phyloP scores from a whole-genome alignment of 1,284 basidiomycete genomes.

The Sporisorium reilianum region DNA sequence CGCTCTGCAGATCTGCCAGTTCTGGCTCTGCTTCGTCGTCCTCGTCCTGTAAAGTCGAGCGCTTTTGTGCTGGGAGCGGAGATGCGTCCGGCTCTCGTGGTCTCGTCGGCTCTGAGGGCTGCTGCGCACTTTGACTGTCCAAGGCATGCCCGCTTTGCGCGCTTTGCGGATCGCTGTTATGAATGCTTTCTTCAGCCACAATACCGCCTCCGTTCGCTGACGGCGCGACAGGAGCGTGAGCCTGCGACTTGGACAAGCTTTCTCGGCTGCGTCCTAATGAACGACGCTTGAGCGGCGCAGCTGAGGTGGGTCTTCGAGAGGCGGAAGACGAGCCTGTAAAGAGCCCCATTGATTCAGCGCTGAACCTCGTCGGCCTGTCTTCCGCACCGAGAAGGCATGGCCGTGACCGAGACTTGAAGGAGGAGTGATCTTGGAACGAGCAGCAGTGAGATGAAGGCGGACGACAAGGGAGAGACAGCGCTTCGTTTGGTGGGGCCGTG shows the following conservation, averaged over 20 bases:
- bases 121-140: neutral
- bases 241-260: neutral
- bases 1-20: conserved; percentile 28
- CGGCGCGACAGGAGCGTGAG: neutral
- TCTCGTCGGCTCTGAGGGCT: no score
- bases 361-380: neutral
- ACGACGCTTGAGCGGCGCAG: conserved; percentile 26
- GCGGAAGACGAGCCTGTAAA: conserved; percentile 19
- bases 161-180: neutral
- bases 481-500: neutral
- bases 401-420: neutral
- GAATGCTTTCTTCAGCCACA: neutral
- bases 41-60: neutral
- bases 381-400: neutral
- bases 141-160: no score
- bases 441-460: neutral
- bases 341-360: conserved; percentile 30
- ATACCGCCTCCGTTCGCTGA: neutral
- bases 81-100: neutral
- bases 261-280: conserved; percentile 25
- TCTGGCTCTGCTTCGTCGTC: conserved; percentile 24
- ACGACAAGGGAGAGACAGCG: neutral
- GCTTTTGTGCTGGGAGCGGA: neutral
- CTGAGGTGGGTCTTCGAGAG: conserved; percentile 13
- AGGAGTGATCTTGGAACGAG: neutral